Conservation (phyloP, 2,329 filamentous ascomycete genomes). For the Lasiodiplodia gonubiensis region DNA sequence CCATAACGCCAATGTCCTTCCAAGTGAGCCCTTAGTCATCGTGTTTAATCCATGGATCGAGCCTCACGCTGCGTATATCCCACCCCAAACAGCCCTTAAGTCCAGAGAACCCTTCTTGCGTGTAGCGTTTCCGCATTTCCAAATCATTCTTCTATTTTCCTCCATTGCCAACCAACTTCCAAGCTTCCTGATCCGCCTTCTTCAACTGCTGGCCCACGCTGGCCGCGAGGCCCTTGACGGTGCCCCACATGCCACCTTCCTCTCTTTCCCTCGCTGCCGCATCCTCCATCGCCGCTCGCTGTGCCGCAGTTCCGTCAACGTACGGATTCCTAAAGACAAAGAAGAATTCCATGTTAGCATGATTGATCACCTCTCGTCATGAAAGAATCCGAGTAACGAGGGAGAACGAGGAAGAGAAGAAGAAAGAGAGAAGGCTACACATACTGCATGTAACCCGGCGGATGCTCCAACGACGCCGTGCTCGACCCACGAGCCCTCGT, state of each 20-base stretch:
- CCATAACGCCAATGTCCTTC: neutral
- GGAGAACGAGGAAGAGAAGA: neutral
- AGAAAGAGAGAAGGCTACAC: neutral
- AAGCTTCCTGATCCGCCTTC: constrained; percentile 28
- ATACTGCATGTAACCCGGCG: constrained; percentile 54
- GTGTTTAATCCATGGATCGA: neutral
- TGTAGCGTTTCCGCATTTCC: neutral
- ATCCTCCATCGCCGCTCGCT: constrained; percentile 38
- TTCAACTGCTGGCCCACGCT: constrained; percentile 37
- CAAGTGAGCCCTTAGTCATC: neutral
- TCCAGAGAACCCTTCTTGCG: too few relatives aligned
- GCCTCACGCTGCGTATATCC: neutral
- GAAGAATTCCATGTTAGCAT: neutral
- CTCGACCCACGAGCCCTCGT: constrained; percentile 30
- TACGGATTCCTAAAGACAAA: constrained; percentile 38
- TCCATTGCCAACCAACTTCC: constrained; percentile 20
- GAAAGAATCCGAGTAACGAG: neutral
- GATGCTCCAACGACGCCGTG: constrained; percentile 45
- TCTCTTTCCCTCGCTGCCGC: constrained; percentile 33
- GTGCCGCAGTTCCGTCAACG: constrained; percentile 44
- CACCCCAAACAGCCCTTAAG: neutral
- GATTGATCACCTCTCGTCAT: neutral
- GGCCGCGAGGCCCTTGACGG: constrained; percentile 43
- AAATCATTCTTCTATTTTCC: neutral
- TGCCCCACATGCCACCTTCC: constrained; percentile 37